Evolutionary conservation across 2,329 filamentous ascomycete genomes (phyloP).

Genomic region (Colletotrichum orchidophilum): DNA sequence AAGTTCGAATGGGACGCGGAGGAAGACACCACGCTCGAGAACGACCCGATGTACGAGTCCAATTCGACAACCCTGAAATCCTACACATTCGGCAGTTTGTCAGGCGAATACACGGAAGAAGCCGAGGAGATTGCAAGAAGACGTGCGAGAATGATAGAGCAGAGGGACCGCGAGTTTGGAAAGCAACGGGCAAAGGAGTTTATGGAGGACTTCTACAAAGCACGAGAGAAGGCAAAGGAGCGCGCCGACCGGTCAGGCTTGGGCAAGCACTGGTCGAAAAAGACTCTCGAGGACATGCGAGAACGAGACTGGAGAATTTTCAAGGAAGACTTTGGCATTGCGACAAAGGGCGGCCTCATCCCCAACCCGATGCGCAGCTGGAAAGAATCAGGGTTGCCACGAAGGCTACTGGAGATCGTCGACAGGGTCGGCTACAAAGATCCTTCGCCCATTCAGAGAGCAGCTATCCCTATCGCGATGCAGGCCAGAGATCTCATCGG

Average conservation of each 20-base stretch:
- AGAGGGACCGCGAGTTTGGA: slow-evolving; percentile 80
- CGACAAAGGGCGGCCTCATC: slow-evolving; percentile 89
- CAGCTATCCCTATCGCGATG: slow-evolving; percentile 93
- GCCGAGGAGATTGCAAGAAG: slow-evolving; percentile 64
- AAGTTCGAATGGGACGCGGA: slow-evolving; percentile 98
- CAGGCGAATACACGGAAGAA: slow-evolving; percentile 61
- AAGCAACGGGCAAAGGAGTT: slow-evolving; percentile 80
- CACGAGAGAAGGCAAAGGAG: slow-evolving; percentile 71
- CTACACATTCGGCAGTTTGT: slow-evolving; percentile 57
- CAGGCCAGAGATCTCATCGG: slow-evolving; percentile 96
- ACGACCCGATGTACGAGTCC: slow-evolving; percentile 79
- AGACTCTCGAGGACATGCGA: slow-evolving; percentile 91
- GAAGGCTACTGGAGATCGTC: slow-evolving; percentile 81
- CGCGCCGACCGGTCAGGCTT: slow-evolving; percentile 77
- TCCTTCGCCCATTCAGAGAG: slow-evolving; percentile 90
- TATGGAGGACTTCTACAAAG: slow-evolving; percentile 81
- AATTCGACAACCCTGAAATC: slow-evolving; percentile 34
- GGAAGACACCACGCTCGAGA: slow-evolving; percentile 87
- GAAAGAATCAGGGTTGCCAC: slow-evolving; percentile 84
- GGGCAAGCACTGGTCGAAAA: slow-evolving; percentile 96
- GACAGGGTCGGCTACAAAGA: slow-evolving; percentile 89
- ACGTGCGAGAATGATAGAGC: slow-evolving; percentile 75
- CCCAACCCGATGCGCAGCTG: slow-evolving; percentile 97
- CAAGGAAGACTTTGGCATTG: slow-evolving; percentile 98
- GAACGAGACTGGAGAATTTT: slow-evolving; percentile 99